Conservation (phyloP, 1,139 yeast genomes). For the Scheffersomyces illinoinensis region DNA sequence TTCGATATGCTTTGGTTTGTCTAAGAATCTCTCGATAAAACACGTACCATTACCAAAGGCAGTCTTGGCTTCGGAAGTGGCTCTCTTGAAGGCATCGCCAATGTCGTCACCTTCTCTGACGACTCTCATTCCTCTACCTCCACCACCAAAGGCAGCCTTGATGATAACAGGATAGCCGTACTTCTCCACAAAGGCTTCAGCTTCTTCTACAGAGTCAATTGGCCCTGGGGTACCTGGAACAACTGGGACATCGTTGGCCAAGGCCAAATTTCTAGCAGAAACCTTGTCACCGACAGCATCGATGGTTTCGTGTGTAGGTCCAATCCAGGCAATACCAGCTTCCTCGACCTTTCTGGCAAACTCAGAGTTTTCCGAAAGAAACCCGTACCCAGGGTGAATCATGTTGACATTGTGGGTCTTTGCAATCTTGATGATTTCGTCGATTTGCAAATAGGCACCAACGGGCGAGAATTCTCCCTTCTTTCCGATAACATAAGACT, state of each 20-base stretch:
- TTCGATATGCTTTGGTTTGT: constrained; percentile 96
- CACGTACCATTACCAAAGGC: constrained; percentile 98
- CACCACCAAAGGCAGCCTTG: constrained; percentile 99
- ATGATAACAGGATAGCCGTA: constrained; percentile 96
- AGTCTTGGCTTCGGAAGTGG: constrained; percentile 90
- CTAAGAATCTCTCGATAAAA: constrained; percentile 92
- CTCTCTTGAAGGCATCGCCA: constrained; percentile 89
- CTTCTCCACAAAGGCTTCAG: constrained; percentile 70
- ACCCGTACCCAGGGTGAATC: constrained; percentile 99
- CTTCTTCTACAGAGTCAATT: constrained; percentile 77
- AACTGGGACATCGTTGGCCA: constrained; percentile 79
- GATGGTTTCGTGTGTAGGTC: constrained; percentile 86
- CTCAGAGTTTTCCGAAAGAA: constrained; percentile 90
- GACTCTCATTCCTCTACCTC: constrained; percentile 99
- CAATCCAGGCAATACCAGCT: constrained; percentile 94
- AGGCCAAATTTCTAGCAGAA: constrained; percentile 86
- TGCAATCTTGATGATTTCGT: constrained; percentile 91
- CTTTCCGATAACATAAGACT: constrained; percentile 87
- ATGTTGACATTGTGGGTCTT: constrained; percentile 84
- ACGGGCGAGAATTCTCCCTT: constrained; percentile 93
- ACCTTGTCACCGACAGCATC: constrained; percentile 99
- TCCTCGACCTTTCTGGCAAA: constrained; percentile 91
- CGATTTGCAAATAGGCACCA: constrained; percentile 93
- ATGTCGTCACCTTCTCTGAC: constrained; percentile 96
- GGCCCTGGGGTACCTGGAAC: constrained; percentile 99